Percentiles rank a stretch among this genome's conserved stretches.
phyloP scores from a whole-genome alignment of 2,329 filamentous ascomycete genomes.

The Arthrobotrys pseudoclavata region DNA sequence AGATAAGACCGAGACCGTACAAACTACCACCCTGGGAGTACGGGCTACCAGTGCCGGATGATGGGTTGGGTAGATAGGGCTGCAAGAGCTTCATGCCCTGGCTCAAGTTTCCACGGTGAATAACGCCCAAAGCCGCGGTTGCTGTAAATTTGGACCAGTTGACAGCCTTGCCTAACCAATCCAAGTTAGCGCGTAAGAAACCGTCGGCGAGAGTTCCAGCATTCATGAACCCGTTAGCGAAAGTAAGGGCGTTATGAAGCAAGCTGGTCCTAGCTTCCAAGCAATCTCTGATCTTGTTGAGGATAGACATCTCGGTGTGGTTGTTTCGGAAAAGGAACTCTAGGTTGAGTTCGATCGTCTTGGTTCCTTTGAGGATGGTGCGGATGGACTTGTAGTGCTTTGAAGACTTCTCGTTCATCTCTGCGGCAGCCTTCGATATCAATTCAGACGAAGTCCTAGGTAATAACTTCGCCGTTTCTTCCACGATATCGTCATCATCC shows the following conservation, averaged over 20 bases:
- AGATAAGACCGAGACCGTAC: slow-evolving; percentile 94
- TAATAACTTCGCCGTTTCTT: slow-evolving; percentile 70
- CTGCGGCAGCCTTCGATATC: slow-evolving; percentile 53
- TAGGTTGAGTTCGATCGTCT: slow-evolving; percentile 92
- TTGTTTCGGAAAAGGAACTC: slow-evolving; percentile 98
- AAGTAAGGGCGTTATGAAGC: slow-evolving; percentile 96
- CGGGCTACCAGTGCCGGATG: slow-evolving; percentile 83
- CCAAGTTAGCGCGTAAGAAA: slow-evolving; percentile 97
- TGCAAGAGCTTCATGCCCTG: slow-evolving; percentile 94
- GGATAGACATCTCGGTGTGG: slow-evolving; percentile 87
- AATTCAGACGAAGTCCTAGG: slow-evolving; percentile 55
- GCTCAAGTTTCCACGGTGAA: slow-evolving; percentile 93
- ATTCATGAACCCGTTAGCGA: slow-evolving; percentile 99
- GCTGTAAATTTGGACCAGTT: slow-evolving; percentile 99
- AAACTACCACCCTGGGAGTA: slow-evolving; percentile 97
- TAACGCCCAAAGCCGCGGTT: slow-evolving; percentile 94
- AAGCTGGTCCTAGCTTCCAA: slow-evolving; percentile 97
- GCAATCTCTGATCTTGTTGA: slow-evolving; percentile 97
- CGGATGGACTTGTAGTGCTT: slow-evolving; percentile 74
- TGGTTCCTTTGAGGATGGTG: slow-evolving; percentile 84
- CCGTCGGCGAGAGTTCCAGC: slow-evolving; percentile 97
- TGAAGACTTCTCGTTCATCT: slow-evolving; percentile 60
- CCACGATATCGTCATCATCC: slow-evolving; percentile 66
- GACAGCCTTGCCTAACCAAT: slow-evolving; percentile 97
- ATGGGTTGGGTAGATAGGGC: slow-evolving; percentile 88